These are phyloP conservation scores for Madurella fahalii DNA, from an alignment of 2,329 filamentous ascomycete genomes.

Conservation along the genomic window DNA sequence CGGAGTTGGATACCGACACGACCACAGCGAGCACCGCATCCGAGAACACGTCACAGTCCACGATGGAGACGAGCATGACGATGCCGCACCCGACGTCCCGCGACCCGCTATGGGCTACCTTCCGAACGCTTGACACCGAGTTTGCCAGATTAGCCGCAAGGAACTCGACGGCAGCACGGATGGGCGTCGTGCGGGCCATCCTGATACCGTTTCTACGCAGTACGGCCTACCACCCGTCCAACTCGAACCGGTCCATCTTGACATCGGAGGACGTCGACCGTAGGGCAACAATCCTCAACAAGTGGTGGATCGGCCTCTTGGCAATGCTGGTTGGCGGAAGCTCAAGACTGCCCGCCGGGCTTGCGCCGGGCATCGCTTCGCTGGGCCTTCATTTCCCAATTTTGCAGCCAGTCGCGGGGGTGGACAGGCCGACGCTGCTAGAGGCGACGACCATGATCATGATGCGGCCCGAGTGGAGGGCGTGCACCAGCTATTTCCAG, in stretches of 20 bases:
- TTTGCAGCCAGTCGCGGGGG: slow-evolving; percentile 69
- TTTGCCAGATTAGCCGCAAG: slow-evolving; percentile 62
- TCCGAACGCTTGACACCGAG: slow-evolving; percentile 51
- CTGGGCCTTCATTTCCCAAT: slow-evolving; percentile 18
- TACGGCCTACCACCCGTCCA: slow-evolving; percentile 65
- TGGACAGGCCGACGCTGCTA: slow-evolving; percentile 76
- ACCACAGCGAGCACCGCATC: slow-evolving; percentile 27
- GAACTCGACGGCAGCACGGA: slow-evolving; percentile 57
- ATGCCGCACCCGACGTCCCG: slow-evolving; percentile 40
- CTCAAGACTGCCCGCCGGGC: slow-evolving; percentile 39
- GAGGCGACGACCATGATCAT: slow-evolving; percentile 78
- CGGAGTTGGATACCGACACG: slow-evolving; percentile 20
- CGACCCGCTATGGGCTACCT: slow-evolving; percentile 53
- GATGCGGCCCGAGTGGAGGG: slow-evolving; percentile 83
- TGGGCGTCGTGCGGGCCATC: slow-evolving; percentile 66
- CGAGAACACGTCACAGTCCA: slow-evolving; percentile 32
- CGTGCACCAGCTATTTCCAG: slow-evolving; percentile 63
- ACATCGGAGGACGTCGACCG: slow-evolving; percentile 79
- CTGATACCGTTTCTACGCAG: slow-evolving; percentile 74
- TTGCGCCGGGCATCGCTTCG: slow-evolving; percentile 16
- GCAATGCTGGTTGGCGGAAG: slow-evolving; percentile 66
- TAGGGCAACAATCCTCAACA: slow-evolving; percentile 73
- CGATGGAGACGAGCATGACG: slow-evolving; percentile 45
- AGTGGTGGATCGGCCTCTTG: slow-evolving; percentile 83
- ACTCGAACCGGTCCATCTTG: slow-evolving; percentile 47